A percentile compares a stretch with the other conserved stretches of the same genome.
These are phyloP conservation scores for Epichloe bromicola DNA, from an alignment of 2,329 filamentous ascomycete species.

Conservation along the genomic window DNA sequence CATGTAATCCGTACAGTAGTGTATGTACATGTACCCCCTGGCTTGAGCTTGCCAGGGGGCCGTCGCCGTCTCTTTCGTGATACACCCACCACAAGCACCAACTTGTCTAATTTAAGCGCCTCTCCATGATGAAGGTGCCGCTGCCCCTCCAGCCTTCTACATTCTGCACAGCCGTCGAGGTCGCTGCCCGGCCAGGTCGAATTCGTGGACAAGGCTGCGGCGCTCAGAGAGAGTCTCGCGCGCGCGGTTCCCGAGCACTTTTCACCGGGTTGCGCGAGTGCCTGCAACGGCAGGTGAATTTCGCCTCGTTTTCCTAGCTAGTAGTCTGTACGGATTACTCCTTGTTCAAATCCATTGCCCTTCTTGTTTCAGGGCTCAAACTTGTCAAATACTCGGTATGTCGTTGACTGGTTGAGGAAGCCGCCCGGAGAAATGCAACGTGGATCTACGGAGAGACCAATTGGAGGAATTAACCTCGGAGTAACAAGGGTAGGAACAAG, in stretches of 20 bases:
- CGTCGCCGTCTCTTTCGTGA: not conserved
- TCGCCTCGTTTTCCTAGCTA: not conserved
- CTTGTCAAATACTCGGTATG: not conserved
- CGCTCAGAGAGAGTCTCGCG: too few relatives aligned
- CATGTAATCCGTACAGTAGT: too few relatives aligned
- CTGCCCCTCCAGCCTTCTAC: too few relatives aligned
- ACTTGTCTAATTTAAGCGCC: not conserved
- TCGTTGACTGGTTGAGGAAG: not conserved
- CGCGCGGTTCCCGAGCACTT: too few relatives aligned
- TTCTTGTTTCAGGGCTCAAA: too few relatives aligned
- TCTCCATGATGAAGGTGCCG: not conserved
- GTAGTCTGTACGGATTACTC: too few relatives aligned
- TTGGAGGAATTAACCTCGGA: too few relatives aligned
- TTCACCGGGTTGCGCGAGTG: not conserved
- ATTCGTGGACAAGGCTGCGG: too few relatives aligned
- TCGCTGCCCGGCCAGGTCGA: too few relatives aligned
- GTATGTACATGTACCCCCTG: not conserved
- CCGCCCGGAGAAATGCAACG: not conserved
- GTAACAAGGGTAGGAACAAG: too few relatives aligned
- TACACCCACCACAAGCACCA: not conserved
- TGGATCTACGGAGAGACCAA: not conserved
- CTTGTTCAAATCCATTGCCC: too few relatives aligned
- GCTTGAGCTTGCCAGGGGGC: not conserved
- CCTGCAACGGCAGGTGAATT: not conserved
- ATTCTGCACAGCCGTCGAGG: not conserved